Conservation (phyloP, 2,329 filamentous ascomycete species). For the Elsinoe arachidis region DNA sequence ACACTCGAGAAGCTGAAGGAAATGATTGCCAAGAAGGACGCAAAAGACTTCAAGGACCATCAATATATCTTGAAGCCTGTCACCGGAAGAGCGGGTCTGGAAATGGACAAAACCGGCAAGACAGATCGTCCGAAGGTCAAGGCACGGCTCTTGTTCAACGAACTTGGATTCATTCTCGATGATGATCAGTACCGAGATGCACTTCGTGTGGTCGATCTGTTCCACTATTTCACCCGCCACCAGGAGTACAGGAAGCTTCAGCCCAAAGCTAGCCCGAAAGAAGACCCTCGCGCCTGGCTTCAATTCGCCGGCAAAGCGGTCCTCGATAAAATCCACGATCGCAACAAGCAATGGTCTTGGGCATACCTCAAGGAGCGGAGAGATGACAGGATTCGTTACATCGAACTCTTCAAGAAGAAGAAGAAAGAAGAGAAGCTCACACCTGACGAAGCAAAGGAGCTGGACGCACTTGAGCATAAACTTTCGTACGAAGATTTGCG, state of each 20-base stretch:
- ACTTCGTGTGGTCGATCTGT: constrained; percentile 95
- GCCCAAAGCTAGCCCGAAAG: constrained; percentile 74
- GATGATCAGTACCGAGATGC: constrained; percentile 96
- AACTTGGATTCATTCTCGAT: constrained; percentile 95
- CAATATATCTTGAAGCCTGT: constrained; percentile 96
- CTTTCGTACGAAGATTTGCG: constrained; percentile 88
- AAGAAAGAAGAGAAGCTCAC: constrained; percentile 60
- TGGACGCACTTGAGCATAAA: constrained; percentile 75
- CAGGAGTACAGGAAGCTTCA: constrained; percentile 94
- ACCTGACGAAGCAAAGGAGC: constrained; percentile 59
- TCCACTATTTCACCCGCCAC: constrained; percentile 96
- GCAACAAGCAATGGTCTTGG: constrained; percentile 91
- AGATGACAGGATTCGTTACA: constrained; percentile 82
- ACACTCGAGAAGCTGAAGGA: constrained; percentile 68
- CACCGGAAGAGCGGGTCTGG: constrained; percentile 86
- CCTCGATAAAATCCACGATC: constrained; percentile 86
- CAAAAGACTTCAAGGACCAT: constrained; percentile 50
- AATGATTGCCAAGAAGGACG: constrained; percentile 68
- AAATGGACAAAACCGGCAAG: constrained; percentile 87
- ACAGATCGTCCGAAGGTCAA: constrained; percentile 75
- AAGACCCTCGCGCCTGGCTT: constrained; percentile 88
- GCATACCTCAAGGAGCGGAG: constrained; percentile 86
- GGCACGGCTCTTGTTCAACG: constrained; percentile 84
- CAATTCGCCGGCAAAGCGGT: constrained; percentile 85
- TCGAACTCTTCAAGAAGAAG: constrained; percentile 91